Base-by-base conservation (phyloP, 208 protist genomes). In the Kentomonas sorsogonicus region DNA sequence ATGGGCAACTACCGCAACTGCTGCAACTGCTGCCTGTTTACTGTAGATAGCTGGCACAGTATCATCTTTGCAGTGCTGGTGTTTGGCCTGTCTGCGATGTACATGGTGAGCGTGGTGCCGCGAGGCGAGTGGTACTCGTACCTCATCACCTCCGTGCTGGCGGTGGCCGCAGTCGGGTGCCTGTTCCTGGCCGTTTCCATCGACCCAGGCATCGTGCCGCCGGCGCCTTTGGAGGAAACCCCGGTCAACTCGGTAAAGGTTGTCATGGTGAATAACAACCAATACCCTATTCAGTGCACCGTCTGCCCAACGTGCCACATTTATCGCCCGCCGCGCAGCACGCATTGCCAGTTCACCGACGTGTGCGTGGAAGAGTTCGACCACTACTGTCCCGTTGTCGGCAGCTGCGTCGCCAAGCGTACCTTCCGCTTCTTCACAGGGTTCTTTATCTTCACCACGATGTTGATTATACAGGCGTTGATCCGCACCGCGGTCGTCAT, bases 281-380 rank as follows among this genome's bases (percentile, higher is more conserved):
- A 71, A 1, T 62, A 53, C 36, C 33, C 65, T 48, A 62, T 91
- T 11, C 57, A 66, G 50, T 83, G 74, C 59, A 81, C 82, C 44
- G 62, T 88, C 45, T 94, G 88, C 76, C 62, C 59, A n/a, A 93
- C 81, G 41, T 95, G 89, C 60, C 61, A 87, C 53, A 80, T 95
- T 23, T 9, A 79, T 6, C 79, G 89, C 0, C 89, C 89, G 0
- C 86, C 86, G 34, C 79, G 85, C 36, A 82, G 79, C 50, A 73
- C 75, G 18, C 89, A 95, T 65, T 95, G 89, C 61, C 60, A 60
- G 13, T 74, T 77, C 39, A 91, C 86, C 67, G 85, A 90, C 48
- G 74, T 83, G 20, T 95, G 89, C 66, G 83, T 95, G 18, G 73
- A 89, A 43, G 81, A 87, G 60, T 95, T 79, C 56, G 89, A 95